A percentile compares a stretch with the other conserved stretches of the same genome.
Conservation (phyloP, 2,329 filamentous ascomycete genomes). For the Colletotrichum sansevieriae region DNA sequence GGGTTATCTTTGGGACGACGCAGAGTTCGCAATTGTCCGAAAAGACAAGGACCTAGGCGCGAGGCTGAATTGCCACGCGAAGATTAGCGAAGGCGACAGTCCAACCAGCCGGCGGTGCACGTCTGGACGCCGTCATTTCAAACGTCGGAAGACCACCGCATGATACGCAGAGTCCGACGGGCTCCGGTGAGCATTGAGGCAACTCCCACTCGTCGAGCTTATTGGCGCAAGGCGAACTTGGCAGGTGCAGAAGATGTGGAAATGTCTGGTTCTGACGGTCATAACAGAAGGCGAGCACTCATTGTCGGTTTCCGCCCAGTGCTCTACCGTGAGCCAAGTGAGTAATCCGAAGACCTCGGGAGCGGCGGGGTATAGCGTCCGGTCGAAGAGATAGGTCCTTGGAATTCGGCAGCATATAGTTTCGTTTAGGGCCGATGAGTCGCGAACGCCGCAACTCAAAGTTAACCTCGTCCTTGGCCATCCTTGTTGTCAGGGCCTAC, state of each 20-base stretch:
- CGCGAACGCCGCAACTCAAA: slow-evolving; percentile 16
- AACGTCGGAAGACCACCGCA: slow-evolving; percentile 18
- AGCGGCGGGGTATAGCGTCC: background rate
- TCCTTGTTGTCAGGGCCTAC: slow-evolving; percentile 10
- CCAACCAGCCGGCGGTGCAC: background rate
- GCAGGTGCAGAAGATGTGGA: background rate
- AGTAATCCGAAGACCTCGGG: slow-evolving; percentile 4
- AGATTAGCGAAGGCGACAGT: background rate
- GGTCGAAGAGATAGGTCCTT: background rate
- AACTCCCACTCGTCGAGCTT: background rate
- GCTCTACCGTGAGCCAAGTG: background rate
- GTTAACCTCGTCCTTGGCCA: slow-evolving; percentile 1
- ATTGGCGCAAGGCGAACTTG: background rate
- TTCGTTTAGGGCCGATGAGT: slow-evolving; percentile 2
- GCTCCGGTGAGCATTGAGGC: background rate
- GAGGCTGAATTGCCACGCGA: background rate
- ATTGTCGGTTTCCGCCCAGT: background rate
- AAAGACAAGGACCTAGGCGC: slow-evolving; percentile 10
- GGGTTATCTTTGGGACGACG: slow-evolving; percentile 25
- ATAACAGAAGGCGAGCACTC: background rate
- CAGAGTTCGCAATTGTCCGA: slow-evolving; percentile 37
- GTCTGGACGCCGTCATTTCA: slow-evolving; percentile 12
- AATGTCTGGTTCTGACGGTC: background rate
- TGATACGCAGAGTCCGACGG: slow-evolving; percentile 15
- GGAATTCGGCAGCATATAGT: slow-evolving; percentile 11